phyloP scores from a whole-genome alignment of 108 stramenopile species.

The Fistulifera pelliculosa region DNA sequence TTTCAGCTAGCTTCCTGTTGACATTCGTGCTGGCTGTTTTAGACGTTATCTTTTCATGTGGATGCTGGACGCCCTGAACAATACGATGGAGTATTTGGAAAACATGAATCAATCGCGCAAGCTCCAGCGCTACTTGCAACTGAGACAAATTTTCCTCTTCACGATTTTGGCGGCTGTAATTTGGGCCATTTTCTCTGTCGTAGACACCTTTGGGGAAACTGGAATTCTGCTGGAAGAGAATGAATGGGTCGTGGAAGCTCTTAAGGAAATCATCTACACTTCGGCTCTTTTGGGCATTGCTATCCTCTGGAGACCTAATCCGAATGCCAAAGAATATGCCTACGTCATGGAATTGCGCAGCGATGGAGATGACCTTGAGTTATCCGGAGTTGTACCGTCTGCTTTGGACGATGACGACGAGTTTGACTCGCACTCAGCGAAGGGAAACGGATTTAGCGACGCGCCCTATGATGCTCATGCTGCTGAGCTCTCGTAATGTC shows the following conservation, averaged over 20 bases:
- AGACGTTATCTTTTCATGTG: slow-evolving; percentile 76
- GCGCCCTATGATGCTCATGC: not conserved
- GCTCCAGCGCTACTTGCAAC: slow-evolving; percentile 63
- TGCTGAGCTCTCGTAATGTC: no score
- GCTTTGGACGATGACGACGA: slow-evolving; percentile 28
- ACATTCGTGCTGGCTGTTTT: slow-evolving; percentile 47
- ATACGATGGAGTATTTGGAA: slow-evolving; percentile 81
- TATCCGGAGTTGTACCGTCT: slow-evolving; percentile 25
- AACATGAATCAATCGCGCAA: slow-evolving; percentile 71
- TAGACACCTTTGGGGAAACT: slow-evolving; percentile 54
- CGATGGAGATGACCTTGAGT: slow-evolving; percentile 27
- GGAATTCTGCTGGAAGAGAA: slow-evolving; percentile 53
- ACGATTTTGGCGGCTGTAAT: slow-evolving; percentile 71
- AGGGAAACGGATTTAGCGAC: slow-evolving; percentile 7
- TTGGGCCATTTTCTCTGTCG: slow-evolving; percentile 75
- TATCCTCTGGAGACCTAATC: slow-evolving; percentile 68
- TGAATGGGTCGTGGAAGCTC: slow-evolving; percentile 57
- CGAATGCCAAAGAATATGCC: slow-evolving; percentile 76
- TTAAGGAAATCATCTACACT: slow-evolving; percentile 77
- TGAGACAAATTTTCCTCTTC: slow-evolving; percentile 63
- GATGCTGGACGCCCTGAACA: slow-evolving; percentile 74
- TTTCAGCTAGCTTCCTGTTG: slow-evolving; percentile 68
- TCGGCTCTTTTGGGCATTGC: slow-evolving; percentile 62
- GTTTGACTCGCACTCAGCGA: slow-evolving; percentile 11
- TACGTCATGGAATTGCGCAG: slow-evolving; percentile 75